phyloP scores from a whole-genome alignment of 2,329 filamentous ascomycete genomes.

The Amauroascus verrucosus region DNA sequence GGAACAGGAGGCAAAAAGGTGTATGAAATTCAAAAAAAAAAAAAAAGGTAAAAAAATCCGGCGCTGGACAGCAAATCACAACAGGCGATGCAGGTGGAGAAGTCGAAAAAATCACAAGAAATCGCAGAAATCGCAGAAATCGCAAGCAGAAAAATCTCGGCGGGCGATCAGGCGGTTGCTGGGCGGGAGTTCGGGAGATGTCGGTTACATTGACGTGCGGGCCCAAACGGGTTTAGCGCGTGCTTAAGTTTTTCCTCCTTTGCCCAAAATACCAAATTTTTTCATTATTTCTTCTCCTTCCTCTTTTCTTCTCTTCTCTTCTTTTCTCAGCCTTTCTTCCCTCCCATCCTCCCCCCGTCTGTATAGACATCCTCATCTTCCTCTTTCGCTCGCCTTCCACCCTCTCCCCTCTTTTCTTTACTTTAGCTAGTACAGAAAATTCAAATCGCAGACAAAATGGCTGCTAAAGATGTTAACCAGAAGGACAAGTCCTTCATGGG shows the following conservation, averaged over 20 bases:
- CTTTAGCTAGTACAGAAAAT: conserved; percentile 18
- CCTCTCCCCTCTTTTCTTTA: conserved; percentile 29
- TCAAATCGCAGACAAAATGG: conserved; percentile 32
- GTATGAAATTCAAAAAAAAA: background rate
- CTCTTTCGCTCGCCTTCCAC: conserved; percentile 23
- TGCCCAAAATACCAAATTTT: conserved; percentile 15
- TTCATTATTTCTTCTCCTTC: conserved; percentile 24
- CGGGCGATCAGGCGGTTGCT: background rate
- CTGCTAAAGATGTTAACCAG: conserved; percentile 30
- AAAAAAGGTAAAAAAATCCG: background rate
- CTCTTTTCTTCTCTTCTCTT: conserved; percentile 26
- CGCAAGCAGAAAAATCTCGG: background rate
- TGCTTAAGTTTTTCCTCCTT: conserved; percentile 12
- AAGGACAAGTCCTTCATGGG: conserved; percentile 46
- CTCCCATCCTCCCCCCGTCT: conserved; percentile 22
- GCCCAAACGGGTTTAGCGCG: conserved; percentile 17
- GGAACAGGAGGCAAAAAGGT: conserved; percentile 7
- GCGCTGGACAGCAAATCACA: conserved; percentile 1
- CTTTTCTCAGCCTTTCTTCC: conserved; percentile 26
- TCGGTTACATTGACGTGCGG: conserved; percentile 12
- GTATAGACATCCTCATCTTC: conserved; percentile 20
- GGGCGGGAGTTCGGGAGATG: conserved; percentile 15
- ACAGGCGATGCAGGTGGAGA: background rate
- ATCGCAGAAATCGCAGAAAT: background rate
- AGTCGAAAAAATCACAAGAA: background rate